phyloP scores from a whole-genome alignment of 2,329 filamentous ascomycete species.

The Xylaria sp. region DNA sequence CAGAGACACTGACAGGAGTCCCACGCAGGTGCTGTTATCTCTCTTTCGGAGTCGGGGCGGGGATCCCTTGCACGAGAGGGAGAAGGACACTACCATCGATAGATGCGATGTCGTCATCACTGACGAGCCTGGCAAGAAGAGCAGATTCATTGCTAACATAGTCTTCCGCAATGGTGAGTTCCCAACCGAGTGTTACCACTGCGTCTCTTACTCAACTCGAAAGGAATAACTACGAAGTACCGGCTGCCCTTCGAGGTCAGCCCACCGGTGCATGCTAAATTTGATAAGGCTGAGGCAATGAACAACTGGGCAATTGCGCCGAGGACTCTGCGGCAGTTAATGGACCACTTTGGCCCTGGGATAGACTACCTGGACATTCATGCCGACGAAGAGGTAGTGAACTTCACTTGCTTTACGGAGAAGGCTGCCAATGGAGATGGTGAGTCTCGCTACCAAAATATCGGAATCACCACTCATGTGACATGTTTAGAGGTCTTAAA shows the following conservation, averaged over 20 bases:
- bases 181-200: not conserved
- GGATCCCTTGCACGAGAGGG: conserved; percentile 67
- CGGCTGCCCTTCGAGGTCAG: conserved; percentile 78
- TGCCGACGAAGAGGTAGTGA: conserved; percentile 75
- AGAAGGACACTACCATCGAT: conserved; percentile 77
- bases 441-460: conserved; percentile 43
- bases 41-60: conserved; percentile 76
- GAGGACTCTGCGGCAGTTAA: conserved; percentile 76
- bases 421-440: conserved; percentile 77
- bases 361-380: conserved; percentile 85
- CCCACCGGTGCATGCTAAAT: conserved; percentile 80
- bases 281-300: conserved; percentile 71
- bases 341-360: conserved; percentile 83
- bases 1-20: not conserved
- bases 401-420: conserved; percentile 85
- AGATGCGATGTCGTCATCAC: conserved; percentile 79
- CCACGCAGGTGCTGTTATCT: conserved; percentile 70
- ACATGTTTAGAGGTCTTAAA: conserved; percentile 73
- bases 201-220: conserved; percentile 38
- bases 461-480: conserved; percentile 23
- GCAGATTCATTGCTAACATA: conserved; percentile 79
- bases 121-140: conserved; percentile 76
- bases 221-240: conserved; percentile 80
- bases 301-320: conserved; percentile 81
- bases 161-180: conserved; percentile 74